Conservation (phyloP, 2,329 filamentous ascomycete genomes). For the Aureobasidium melanogenum region DNA sequence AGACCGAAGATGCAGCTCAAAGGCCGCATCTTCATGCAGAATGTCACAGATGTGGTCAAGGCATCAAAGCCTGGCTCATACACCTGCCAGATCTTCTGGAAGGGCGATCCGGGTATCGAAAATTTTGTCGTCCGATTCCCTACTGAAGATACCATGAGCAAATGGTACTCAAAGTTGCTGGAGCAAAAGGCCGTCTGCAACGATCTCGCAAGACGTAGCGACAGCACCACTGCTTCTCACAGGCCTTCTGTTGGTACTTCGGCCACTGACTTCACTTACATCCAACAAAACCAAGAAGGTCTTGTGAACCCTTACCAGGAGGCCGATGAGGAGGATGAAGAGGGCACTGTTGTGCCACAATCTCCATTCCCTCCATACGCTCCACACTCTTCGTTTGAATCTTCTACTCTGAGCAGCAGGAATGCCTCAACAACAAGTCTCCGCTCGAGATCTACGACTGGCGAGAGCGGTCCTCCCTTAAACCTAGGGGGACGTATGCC, state of each 20-base stretch:
- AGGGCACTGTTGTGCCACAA: conserved; percentile 27
- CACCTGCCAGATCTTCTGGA: conserved; percentile 97
- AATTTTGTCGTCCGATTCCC: conserved; percentile 92
- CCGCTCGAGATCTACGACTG: conserved; percentile 66
- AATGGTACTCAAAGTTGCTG: conserved; percentile 50
- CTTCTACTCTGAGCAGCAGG: conserved; percentile 40
- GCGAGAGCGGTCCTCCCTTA: conserved; percentile 53
- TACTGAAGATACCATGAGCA: conserved; percentile 87
- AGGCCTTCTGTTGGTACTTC: conserved; percentile 42
- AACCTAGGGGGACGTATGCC: conserved; percentile 27
- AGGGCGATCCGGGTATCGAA: conserved; percentile 88
- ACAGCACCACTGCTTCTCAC: conserved; percentile 5
- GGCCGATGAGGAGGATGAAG: conserved; percentile 41
- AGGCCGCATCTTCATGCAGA: conserved; percentile 97
- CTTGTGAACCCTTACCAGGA: conserved; percentile 75
- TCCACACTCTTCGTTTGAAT: conserved; percentile 39
- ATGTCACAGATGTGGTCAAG: conserved; percentile 89
- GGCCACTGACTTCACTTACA: conserved; percentile 70
- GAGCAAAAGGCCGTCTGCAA: conserved; percentile 14
- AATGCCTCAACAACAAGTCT: conserved; percentile 69
- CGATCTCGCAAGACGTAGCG: conserved; percentile 3
- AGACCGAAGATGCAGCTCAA: conserved; percentile 81
- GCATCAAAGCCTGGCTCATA: conserved; percentile 84
- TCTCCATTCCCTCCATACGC: conserved; percentile 19
- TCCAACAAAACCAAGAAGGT: conserved; percentile 55